These are phyloP conservation scores for Taphrina wiesneri DNA, from an alignment of 1,139 yeast genomes.

Conservation along the genomic window DNA sequence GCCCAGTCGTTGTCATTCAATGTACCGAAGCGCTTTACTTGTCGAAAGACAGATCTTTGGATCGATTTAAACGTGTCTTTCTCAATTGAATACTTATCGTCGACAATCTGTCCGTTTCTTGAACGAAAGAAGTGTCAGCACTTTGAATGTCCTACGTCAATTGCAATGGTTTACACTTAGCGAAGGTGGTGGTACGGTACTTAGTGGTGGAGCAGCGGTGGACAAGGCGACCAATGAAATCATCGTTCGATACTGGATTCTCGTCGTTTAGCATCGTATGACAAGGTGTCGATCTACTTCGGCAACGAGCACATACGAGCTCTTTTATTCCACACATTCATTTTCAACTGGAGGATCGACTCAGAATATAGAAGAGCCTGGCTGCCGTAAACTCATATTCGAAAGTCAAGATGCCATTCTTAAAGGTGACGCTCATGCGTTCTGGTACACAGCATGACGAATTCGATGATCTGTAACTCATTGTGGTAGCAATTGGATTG, in stretches of 20 bases:
- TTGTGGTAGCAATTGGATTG: slow-evolving; percentile 80
- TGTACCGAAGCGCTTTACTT: background rate
- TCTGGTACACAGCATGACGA: slow-evolving; percentile 1
- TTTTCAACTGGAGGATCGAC: too few species aligned
- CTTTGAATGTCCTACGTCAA: background rate
- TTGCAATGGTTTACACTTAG: background rate
- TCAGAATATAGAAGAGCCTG: too few species aligned
- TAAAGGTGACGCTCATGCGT: slow-evolving; percentile 27
- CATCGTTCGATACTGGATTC: background rate
- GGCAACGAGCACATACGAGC: background rate
- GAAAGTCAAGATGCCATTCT: slow-evolving; percentile 9
- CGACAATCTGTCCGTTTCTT: background rate
- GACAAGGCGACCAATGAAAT: background rate
- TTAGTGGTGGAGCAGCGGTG: too few species aligned
- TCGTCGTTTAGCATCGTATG: background rate
- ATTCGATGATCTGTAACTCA: slow-evolving; percentile 52
- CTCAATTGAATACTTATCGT: background rate
- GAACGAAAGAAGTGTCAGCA: background rate
- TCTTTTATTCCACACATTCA: too few species aligned
- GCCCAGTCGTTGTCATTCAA: background rate
- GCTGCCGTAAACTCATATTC: too few species aligned
- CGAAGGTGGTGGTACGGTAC: background rate
- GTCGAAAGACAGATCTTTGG: too few species aligned
- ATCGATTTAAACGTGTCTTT: too few species aligned
- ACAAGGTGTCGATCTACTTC: background rate